Percentiles rank a stretch among this genome's conserved stretches.
These are phyloP conservation scores for Hemerocallis citrina DNA, from an alignment of 106 monocot genomes.

Conservation along the genomic window DNA sequence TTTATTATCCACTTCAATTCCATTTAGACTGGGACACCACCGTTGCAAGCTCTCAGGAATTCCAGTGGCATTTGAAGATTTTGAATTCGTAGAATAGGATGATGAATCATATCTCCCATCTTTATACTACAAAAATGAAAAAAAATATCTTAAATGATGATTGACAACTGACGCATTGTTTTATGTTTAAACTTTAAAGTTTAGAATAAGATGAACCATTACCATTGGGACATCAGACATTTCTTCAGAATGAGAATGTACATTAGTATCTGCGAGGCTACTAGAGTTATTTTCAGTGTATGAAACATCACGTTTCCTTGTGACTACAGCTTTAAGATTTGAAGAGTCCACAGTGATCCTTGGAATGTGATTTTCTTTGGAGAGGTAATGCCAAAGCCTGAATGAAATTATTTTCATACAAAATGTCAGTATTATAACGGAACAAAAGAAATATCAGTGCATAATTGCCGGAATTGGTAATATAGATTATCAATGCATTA, in stretches of 20 bases:
- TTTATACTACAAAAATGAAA: constrained; percentile 20
- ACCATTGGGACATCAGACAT: constrained; percentile 19
- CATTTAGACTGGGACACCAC: constrained; percentile 2
- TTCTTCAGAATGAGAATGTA: constrained; percentile 4
- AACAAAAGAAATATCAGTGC: no score
- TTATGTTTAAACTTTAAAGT: constrained; percentile 8
- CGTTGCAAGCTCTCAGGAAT: constrained; percentile 13
- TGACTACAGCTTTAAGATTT: constrained; percentile 11
- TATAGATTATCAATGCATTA: no score
- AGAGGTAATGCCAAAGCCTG: constrained; percentile 84
- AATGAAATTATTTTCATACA: neutral
- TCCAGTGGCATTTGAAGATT: neutral
- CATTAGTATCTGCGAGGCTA: neutral
- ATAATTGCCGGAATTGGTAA: no score
- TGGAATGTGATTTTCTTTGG: constrained; percentile 15
- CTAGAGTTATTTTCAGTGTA: constrained; percentile 15
- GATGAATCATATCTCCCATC: constrained; percentile 17
- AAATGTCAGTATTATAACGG: neutral
- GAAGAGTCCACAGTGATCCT: constrained; percentile 5
- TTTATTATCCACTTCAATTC: constrained; percentile 5
- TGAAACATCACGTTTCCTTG: neutral
- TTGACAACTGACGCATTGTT: neutral
- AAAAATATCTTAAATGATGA: neutral
- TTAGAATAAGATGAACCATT: constrained; percentile 1
- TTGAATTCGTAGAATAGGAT: neutral